A percentile compares a stretch with the other conserved stretches of the same genome.
These are phyloP conservation scores for Trichoderma pleuroti DNA, from an alignment of 2,329 filamentous ascomycete genomes.

Conservation along the genomic window DNA sequence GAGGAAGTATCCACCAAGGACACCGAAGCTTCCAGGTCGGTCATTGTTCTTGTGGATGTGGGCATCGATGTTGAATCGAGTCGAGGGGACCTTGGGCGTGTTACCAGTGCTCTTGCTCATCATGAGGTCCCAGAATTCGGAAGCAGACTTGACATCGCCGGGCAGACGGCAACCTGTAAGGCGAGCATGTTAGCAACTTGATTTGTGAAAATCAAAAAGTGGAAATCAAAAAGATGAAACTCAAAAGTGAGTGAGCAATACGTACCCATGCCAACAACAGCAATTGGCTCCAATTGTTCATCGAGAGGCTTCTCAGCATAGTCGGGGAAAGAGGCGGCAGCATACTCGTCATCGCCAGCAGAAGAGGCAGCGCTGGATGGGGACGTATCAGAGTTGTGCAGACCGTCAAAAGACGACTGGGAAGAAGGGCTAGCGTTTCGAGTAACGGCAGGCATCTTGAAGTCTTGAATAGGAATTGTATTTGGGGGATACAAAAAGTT, in stretches of 20 bases:
- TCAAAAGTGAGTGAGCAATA: not conserved
- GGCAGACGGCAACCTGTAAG: slow-evolving; percentile 22
- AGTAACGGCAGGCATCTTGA: not conserved
- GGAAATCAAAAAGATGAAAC: too few relatives aligned
- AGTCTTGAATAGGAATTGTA: not conserved
- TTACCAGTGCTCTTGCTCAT: slow-evolving; percentile 1
- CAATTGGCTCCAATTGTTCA: slow-evolving; percentile 22
- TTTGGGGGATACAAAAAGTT: not conserved
- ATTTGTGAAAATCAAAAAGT: too few relatives aligned
- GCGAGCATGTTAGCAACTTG: not conserved
- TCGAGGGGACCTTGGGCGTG: slow-evolving; percentile 18
- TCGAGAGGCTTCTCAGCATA: slow-evolving; percentile 21
- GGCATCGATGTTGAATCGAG: slow-evolving; percentile 28
- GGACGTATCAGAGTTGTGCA: not conserved
- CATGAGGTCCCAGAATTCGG: slow-evolving; percentile 23
- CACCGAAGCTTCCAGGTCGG: slow-evolving; percentile 22
- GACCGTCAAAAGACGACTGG: slow-evolving; percentile 4
- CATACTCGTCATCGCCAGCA: slow-evolving; percentile 7
- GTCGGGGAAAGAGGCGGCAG: slow-evolving; percentile 18
- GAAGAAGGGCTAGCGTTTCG: slow-evolving; percentile 1
- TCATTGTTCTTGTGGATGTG: slow-evolving; percentile 35
- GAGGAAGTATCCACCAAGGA: slow-evolving; percentile 28
- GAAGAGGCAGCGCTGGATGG: not conserved
- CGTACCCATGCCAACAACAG: slow-evolving; percentile 22
- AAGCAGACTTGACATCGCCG: slow-evolving; percentile 18